Conservation (phyloP, 2,329 filamentous ascomycete species). For the Aspergillus fumigatiaffinis region DNA sequence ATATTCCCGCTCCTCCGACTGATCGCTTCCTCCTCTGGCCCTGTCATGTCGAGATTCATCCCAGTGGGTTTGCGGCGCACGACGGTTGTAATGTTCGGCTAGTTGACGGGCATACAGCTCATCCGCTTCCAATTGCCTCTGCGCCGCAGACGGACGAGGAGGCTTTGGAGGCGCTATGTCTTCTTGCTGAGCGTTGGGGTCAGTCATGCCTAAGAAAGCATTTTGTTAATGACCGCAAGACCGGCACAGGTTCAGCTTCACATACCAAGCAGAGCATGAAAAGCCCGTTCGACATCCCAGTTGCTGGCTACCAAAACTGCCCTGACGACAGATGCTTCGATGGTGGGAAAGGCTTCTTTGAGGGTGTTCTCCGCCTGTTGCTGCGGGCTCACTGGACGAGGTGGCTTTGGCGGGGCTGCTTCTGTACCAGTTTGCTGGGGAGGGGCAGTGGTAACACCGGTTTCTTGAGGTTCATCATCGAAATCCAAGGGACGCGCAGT, state of each 20-base stretch:
- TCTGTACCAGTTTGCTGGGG: conserved; percentile 27
- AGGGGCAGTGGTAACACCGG: conserved; percentile 28
- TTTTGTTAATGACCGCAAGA: conserved; percentile 1
- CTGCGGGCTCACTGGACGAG: conserved; percentile 73
- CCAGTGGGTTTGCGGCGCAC: conserved; percentile 28
- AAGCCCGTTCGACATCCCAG: conserved; percentile 86
- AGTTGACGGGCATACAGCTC: conserved; percentile 89
- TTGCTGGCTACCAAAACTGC: conserved; percentile 83
- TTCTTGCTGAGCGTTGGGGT: conserved; percentile 66
- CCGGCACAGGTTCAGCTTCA: conserved; percentile 1
- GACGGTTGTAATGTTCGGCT: conserved; percentile 76
- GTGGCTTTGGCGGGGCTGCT: conserved; percentile 71
- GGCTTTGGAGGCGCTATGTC: conserved; percentile 68
- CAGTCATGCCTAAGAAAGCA: conserved; percentile 63
- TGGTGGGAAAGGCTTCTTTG: conserved; percentile 86
- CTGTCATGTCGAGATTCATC: conserved; percentile 37
- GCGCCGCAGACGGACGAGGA: conserved; percentile 67
- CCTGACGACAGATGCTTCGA: conserved; percentile 76
- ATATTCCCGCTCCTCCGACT: conserved; percentile 67
- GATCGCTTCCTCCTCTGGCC: conserved; percentile 52
- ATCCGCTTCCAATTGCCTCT: conserved; percentile 82
- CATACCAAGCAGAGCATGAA: conserved; percentile 85
- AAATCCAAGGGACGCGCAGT: conserved; percentile 56
- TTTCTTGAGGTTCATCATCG: conserved; percentile 52
- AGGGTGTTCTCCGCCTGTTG: conserved; percentile 84